Percentiles rank a stretch among this genome's conserved stretches.
These are phyloP conservation scores for Leccinellum albellum DNA, from an alignment of 768 basidiomycete genomes.

Conservation along the genomic window DNA sequence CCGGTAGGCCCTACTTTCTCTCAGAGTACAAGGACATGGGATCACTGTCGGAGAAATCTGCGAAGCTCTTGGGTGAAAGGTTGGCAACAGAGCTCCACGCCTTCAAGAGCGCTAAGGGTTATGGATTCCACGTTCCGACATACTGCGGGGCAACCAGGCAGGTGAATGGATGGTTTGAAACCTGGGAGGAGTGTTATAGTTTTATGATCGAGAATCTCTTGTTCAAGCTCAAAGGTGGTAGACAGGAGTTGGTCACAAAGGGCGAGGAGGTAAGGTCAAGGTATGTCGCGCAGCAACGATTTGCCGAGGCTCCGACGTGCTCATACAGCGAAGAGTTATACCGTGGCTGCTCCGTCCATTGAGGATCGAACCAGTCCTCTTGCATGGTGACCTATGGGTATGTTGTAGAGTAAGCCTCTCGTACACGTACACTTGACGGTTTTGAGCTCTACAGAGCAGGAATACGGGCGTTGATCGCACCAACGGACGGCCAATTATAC, in stretches of 20 bases:
- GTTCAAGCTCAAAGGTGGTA: slow-evolving; percentile 38
- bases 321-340: slow-evolving; percentile 52
- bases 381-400: slow-evolving; percentile 84
- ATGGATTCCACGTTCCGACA: slow-evolving; percentile 71
- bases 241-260: slow-evolving; percentile 47
- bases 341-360: slow-evolving; percentile 62
- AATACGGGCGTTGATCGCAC: slow-evolving; percentile 59
- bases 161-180: slow-evolving; percentile 68
- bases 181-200: slow-evolving; percentile 68
- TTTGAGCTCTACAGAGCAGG: slow-evolving; percentile 49
- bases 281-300: slow-evolving; percentile 30
- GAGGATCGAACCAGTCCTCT: slow-evolving; percentile 57
- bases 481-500: slow-evolving; percentile 62
- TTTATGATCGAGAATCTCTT: slow-evolving; percentile 59
- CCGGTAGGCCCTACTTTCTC: slow-evolving; percentile 59
- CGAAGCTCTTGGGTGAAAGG: slow-evolving; percentile 51
- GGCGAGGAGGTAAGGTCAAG: slow-evolving; percentile 47
- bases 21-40: slow-evolving; percentile 68
- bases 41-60: slow-evolving; percentile 43
- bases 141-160: slow-evolving; percentile 72
- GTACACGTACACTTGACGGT: neutral
- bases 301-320: neutral
- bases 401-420: slow-evolving; percentile 14
- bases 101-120: slow-evolving; percentile 50
- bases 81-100: slow-evolving; percentile 66